Evolutionary conservation across 371 early-diverging fungal genomes (phyloP).

Genomic region (Fennellomyces sp.): DNA sequence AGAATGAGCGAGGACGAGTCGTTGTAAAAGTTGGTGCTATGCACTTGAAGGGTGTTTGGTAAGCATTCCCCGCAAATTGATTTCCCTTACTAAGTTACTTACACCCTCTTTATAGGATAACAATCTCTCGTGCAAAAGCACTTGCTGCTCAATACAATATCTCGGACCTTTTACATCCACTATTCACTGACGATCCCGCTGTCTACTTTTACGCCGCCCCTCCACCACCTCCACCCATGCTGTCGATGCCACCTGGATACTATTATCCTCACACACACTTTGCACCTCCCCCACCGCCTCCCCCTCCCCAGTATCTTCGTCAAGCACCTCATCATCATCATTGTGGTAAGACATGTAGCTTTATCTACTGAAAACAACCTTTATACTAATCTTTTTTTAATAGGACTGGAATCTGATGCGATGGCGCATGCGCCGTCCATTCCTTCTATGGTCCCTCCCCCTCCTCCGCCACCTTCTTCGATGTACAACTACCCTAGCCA

Average conservation of each 20-base stretch:
- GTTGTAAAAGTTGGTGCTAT: conserved; percentile 88
- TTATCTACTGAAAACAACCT: not conserved
- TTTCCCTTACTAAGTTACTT: not conserved
- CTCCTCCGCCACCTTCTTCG: conserved; percentile 7
- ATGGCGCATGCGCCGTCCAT: conserved; percentile 11
- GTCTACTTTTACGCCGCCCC: conserved; percentile 27
- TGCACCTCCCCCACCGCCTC: conserved; percentile 15
- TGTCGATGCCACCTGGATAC: conserved; percentile 11
- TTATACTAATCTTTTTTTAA: not conserved
- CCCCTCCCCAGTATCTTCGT: not conserved
- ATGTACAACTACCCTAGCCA: not conserved
- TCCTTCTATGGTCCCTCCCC: conserved; percentile 8
- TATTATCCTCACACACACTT: conserved; percentile 4
- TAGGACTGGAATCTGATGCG: not conserved
- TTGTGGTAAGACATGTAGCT: not conserved
- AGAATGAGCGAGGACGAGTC: conserved; percentile 81
- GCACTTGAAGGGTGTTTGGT: conserved; percentile 91
- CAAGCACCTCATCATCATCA: conserved; percentile 5
- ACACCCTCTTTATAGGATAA: conserved; percentile 43
- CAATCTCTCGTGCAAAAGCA: conserved; percentile 67
- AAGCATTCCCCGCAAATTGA: conserved; percentile 17
- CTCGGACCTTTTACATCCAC: conserved; percentile 62
- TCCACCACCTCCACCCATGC: conserved; percentile 13
- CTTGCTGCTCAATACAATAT: conserved; percentile 68
- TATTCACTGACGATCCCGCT: conserved; percentile 66